Evolutionary conservation across 2,329 filamentous ascomycete genomes (phyloP), one percentile per base, ranked within the genome.

Genomic region (Sporothrix brasiliensis): DNA sequence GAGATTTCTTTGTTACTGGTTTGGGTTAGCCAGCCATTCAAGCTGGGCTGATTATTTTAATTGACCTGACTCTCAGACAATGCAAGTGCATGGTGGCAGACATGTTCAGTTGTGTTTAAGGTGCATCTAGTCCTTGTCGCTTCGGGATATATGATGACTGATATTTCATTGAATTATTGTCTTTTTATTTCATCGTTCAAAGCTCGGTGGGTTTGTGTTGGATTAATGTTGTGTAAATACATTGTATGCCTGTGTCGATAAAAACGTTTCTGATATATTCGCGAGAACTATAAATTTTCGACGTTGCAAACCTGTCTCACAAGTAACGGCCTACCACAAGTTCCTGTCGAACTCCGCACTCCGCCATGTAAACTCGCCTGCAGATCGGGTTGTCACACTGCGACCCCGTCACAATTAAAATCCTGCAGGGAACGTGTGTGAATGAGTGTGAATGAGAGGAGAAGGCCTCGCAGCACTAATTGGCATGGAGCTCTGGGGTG

Each of bases 401-500:
- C 61, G 19, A 66, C 61, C 58, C 13, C 39, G 21, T 34, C 27
- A 39, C 19, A 24, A 27, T 52, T 47, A 14, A 16, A 19, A 39
- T 24, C 5, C 24, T 41, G 24, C 61, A 50, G 44, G 24, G 61
- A 50, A 50, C 44, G 24, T 49, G 41, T 63, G 61, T 50, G 41
- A 16, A 30, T 27, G n/a, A 49, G 21, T 39, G 30, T 39, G 34
- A 21, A 41, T 19, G 19, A 21, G 56, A 47, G 58, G 58, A 41
- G 21, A 63, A 44, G 39, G 44, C 13, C 27, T 27, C 4, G 41
- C 44, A n/a, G 44, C 44, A 52, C 61, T 19, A 27, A 44, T 50
- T 65, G 61, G 24, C 61, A 65, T 34, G 16, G 27, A 65, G 24
- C 44, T 21, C 44, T 27, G 61, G 61, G 61, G 24, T 16, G 5